These are phyloP conservation scores for Trichomonas vaginalis DNA, from an alignment of 208 protist genomes.

Conservation along the genomic window DNA sequence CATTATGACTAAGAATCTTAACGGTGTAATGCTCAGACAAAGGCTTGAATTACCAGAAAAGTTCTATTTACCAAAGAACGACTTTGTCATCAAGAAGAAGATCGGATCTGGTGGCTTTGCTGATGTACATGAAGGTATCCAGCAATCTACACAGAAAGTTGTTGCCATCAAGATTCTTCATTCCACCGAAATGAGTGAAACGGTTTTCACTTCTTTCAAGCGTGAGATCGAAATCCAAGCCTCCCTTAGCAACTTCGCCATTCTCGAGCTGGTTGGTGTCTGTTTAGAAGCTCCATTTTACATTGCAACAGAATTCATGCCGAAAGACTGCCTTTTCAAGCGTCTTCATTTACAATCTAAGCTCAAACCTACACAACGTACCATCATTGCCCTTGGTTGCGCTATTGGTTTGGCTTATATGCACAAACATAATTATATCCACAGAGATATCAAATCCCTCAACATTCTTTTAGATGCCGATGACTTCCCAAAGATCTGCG, in stretches of 20 bases:
- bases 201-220: background rate
- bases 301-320: constrained; percentile 9
- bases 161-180: background rate
- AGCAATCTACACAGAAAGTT: background rate
- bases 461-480: background rate
- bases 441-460: background rate
- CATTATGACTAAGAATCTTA: background rate
- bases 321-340: background rate
- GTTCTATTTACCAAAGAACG: background rate
- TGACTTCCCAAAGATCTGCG: background rate
- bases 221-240: background rate
- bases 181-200: background rate
- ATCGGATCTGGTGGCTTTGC: background rate
- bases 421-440: background rate
- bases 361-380: background rate
- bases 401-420: background rate
- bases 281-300: background rate
- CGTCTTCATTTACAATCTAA: background rate
- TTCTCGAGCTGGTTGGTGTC: background rate
- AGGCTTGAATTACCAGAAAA: background rate
- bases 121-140: background rate
- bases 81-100: background rate
- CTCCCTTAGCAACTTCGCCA: background rate
- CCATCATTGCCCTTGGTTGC: background rate
- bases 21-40: background rate